Conservation (phyloP, 2,329 filamentous ascomycete genomes). For the Ambrosiella cleistominuta region DNA sequence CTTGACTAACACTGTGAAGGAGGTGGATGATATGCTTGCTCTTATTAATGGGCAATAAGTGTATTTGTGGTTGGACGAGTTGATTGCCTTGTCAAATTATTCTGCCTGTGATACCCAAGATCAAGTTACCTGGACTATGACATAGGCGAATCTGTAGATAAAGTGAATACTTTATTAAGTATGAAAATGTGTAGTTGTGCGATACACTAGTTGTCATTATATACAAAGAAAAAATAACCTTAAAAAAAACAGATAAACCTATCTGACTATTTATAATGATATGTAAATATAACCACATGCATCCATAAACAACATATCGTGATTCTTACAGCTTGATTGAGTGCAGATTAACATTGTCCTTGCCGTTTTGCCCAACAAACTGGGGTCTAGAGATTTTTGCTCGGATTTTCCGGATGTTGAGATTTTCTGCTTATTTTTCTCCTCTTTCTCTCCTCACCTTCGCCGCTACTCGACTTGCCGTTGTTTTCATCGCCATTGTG, state of each 20-base stretch:
- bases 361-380: neutral
- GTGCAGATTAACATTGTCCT: neutral
- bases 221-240: too few species aligned
- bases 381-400: neutral
- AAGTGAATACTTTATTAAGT: too few species aligned
- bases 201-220: too few species aligned
- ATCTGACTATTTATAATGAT: too few species aligned
- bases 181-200: too few species aligned
- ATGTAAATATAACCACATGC: too few species aligned
- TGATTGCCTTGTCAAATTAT: neutral
- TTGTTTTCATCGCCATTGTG: neutral
- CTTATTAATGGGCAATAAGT: slow-evolving; percentile 12
- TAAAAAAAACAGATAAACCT: too few species aligned
- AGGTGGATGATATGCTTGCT: slow-evolving; percentile 40
- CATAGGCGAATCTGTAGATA: too few species aligned
- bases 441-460: neutral
- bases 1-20: slow-evolving; percentile 54
- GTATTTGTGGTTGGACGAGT: neutral
- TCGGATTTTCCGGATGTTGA: neutral
- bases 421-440: neutral
- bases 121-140: too few species aligned
- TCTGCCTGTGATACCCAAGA: neutral
- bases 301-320: too few species aligned
- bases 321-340: neutral
- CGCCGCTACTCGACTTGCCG: neutral